A percentile compares a stretch with the other conserved stretches of the same genome.
Evolutionary conservation across 371 early-diverging fungal genomes (phyloP).

Genomic region (Rhizopus arrhizus): DNA sequence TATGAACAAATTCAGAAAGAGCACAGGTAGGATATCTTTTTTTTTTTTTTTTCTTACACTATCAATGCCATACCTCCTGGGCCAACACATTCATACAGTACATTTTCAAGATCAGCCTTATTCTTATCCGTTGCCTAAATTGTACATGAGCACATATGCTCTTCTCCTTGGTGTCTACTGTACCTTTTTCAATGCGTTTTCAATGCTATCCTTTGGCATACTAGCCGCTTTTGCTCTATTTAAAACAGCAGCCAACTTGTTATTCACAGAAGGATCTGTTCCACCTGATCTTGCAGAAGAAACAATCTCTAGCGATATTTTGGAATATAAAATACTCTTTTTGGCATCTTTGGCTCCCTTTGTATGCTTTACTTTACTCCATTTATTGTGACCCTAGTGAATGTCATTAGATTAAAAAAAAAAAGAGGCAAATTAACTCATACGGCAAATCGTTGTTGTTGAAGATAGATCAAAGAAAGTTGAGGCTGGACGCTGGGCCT

Average conservation of each 20-base stretch:
- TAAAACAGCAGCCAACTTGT: conserved; percentile 61
- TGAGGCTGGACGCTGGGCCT: not conserved
- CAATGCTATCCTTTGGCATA: conserved; percentile 76
- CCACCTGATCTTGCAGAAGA: conserved; percentile 64
- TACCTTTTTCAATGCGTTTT: conserved; percentile 71
- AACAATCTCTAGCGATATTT: conserved; percentile 62
- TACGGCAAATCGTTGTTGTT: conserved; percentile 52
- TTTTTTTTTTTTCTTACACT: conserved; percentile 43
- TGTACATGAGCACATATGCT: not conserved
- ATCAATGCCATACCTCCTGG: conserved; percentile 68
- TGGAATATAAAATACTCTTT: conserved; percentile 57
- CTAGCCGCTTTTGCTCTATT: conserved; percentile 60
- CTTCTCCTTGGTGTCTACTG: not conserved
- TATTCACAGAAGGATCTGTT: conserved; percentile 52
- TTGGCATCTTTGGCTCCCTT: conserved; percentile 65
- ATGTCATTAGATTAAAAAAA: not conserved
- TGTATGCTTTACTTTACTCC: conserved; percentile 71
- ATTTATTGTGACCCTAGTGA: conserved; percentile 64
- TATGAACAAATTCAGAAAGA: conserved; percentile 6
- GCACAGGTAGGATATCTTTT: too few relatives aligned
- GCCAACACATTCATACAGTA: conserved; percentile 70
- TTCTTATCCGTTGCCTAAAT: conserved; percentile 34
- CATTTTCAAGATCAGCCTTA: conserved; percentile 49
- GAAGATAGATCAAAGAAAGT: conserved; percentile 11
- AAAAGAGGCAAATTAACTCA: not conserved